Evolutionary conservation across 345 rosid genomes (phyloP).

Genomic region (Geranium rotundifolium): DNA sequence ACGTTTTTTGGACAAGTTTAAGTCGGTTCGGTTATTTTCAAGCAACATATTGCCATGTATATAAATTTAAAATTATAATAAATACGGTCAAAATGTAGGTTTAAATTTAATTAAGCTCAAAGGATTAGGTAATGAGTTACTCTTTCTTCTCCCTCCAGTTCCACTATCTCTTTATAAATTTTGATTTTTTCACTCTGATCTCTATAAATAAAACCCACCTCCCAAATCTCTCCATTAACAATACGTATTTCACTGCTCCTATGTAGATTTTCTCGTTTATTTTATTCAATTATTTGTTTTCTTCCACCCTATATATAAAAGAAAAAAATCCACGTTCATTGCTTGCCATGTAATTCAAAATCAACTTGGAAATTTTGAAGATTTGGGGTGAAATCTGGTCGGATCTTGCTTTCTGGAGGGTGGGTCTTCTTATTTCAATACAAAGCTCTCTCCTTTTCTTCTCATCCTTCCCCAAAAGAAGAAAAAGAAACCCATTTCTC

Average conservation of each 20-base stretch:
- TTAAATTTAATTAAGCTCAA: too few species aligned
- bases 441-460: slow-evolving; percentile 2
- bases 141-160: too few species aligned
- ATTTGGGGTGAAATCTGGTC: slow-evolving; percentile 39
- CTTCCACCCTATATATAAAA: not conserved
- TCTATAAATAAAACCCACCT: too few species aligned
- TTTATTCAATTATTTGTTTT: slow-evolving; percentile 13
- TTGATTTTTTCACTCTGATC: too few species aligned
- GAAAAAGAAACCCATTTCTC: not conserved
- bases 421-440: slow-evolving; percentile 18
- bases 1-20: too few species aligned
- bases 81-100: too few species aligned
- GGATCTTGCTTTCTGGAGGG: slow-evolving; percentile 42
- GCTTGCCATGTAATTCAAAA: slow-evolving; percentile 43
- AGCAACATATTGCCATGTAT: too few species aligned
- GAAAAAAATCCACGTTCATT: slow-evolving; percentile 11
- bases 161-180: too few species aligned
- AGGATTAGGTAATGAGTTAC: too few species aligned
- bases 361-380: slow-evolving; percentile 17
- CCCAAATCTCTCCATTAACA: too few species aligned
- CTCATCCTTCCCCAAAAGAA: slow-evolving; percentile 3
- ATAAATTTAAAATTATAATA: too few species aligned
- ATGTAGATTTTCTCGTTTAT: slow-evolving; percentile 34
- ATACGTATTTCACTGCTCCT: not conserved
- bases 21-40: too few species aligned